Evolutionary conservation across 2,329 filamentous ascomycete genomes (phyloP).

Genomic region (Colletotrichum sp.): DNA sequence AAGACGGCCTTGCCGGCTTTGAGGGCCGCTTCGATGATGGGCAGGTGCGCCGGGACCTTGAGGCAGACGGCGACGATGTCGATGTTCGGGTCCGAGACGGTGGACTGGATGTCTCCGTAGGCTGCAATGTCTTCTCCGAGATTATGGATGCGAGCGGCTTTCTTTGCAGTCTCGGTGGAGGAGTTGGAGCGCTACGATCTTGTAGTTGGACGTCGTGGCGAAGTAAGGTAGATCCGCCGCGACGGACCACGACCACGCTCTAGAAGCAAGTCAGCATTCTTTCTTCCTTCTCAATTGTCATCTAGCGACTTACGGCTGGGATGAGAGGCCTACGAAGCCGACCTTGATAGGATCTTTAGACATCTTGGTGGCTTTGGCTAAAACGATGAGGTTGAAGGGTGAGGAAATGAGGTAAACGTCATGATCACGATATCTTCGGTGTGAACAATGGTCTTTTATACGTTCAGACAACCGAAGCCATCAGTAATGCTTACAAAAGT

Average conservation of each 20-base stretch:
- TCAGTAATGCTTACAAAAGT: neutral
- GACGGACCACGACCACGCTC: neutral
- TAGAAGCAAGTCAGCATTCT: neutral
- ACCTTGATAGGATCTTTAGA: neutral
- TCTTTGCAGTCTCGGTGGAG: neutral
- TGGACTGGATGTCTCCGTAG: neutral
- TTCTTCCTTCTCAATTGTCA: fast-evolving
- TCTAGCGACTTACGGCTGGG: neutral
- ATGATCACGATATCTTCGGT: neutral
- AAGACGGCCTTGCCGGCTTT: neutral
- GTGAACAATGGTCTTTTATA: neutral
- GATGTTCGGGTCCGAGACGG: neutral
- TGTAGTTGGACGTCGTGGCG: neutral
- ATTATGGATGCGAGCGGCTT: neutral
- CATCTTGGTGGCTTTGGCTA: neutral
- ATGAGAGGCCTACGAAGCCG: neutral
- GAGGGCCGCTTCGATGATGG: neutral
- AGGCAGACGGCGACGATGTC: neutral
- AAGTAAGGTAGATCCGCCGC: neutral
- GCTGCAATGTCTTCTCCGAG: neutral
- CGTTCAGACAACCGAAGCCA: neutral
- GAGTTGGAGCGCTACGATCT: neutral
- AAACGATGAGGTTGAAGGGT: neutral
- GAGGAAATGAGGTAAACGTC: fast-evolving
- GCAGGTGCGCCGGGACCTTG: neutral